phyloP scores from a whole-genome alignment of 2,329 filamentous ascomycete genomes.

The Ascochyta lentis region DNA sequence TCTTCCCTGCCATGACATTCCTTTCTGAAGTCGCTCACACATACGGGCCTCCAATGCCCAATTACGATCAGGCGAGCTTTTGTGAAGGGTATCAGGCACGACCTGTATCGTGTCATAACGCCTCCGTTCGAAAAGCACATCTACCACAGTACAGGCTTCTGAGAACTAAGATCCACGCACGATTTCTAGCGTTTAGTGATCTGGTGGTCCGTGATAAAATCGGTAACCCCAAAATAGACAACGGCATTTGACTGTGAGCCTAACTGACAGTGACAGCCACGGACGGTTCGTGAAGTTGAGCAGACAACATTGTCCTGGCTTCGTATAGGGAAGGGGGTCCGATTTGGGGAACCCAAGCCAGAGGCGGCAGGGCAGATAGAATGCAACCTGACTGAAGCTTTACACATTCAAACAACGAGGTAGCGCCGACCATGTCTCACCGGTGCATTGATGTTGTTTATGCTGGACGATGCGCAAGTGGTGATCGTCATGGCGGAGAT shows the following conservation, averaged over 20 bases:
- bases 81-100: neutral
- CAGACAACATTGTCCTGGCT: too few species aligned
- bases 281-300: neutral
- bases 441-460: constrained; percentile 6
- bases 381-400: too few species aligned
- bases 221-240: neutral
- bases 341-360: too few species aligned
- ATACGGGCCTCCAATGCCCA: neutral
- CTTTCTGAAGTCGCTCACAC: neutral
- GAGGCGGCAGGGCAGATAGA: too few species aligned
- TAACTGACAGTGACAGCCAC: neutral
- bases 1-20: neutral
- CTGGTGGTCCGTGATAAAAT: too few species aligned
- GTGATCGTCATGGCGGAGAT: constrained; percentile 2
- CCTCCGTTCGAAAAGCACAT: neutral
- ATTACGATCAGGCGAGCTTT: neutral
- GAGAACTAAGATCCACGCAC: neutral
- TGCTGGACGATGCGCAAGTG: constrained; percentile 4
- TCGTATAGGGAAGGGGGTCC: too few species aligned
- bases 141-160: neutral
- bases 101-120: neutral
- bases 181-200: too few species aligned
- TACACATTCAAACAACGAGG: neutral
- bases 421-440: neutral
- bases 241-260: neutral